Conservation (phyloP, 306 rosid genomes). For the Ziziphus jujuba region DNA sequence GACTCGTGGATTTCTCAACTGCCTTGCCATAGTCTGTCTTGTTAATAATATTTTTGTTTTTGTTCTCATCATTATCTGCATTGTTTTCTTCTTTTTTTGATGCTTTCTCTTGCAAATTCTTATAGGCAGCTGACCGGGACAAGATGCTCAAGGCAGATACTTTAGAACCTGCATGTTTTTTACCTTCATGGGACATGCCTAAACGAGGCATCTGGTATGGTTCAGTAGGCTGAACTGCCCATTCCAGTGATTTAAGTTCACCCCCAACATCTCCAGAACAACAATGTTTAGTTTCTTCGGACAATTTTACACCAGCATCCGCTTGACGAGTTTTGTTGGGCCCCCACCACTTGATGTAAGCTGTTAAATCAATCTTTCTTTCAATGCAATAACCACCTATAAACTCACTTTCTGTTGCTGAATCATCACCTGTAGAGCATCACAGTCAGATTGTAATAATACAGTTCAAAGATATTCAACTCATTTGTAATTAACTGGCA, state of each 20-base stretch:
- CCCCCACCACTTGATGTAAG: conserved; percentile 95
- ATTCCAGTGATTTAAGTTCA: conserved; percentile 77
- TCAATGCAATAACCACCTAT: conserved; percentile 61
- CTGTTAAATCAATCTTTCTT: conserved; percentile 84
- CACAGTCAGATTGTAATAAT: conserved; percentile 23
- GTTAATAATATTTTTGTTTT: conserved; percentile 66
- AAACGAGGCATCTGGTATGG: conserved; percentile 91
- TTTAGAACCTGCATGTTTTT: conserved; percentile 51
- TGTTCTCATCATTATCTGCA: conserved; percentile 72
- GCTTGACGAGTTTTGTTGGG: conserved; percentile 65
- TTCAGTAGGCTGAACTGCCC: conserved; percentile 66
- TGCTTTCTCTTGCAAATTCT: conserved; percentile 85
- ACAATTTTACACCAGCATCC: conserved; percentile 56
- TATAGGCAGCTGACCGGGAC: conserved; percentile 88
- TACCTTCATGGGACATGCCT: conserved; percentile 53
- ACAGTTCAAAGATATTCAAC: conserved; percentile 1
- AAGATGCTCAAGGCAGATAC: conserved; percentile 86
- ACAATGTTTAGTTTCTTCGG: conserved; percentile 64
- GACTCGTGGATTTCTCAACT: conserved; percentile 63
- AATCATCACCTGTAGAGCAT: conserved; percentile 64
- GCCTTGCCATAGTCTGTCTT: conserved; percentile 87
- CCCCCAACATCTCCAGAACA: conserved; percentile 61
- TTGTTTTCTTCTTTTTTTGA: conserved; percentile 57
- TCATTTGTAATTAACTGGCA: neutral
- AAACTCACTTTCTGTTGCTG: conserved; percentile 71